Evolutionary conservation across 805 yeast species (phyloP).

Genomic region (Candida tibetensis): DNA sequence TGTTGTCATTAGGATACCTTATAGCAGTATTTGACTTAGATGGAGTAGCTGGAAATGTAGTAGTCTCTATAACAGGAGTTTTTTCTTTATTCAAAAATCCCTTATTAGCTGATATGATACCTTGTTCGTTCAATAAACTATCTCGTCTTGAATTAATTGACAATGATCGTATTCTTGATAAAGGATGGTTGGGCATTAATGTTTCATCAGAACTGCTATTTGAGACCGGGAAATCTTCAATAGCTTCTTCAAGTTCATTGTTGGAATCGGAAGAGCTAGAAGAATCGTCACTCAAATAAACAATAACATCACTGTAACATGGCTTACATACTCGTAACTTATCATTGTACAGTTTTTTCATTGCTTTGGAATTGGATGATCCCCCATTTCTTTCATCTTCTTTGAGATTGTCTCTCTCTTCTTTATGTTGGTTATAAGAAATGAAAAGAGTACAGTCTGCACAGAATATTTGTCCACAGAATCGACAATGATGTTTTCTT

Average conservation of each 20-base stretch:
- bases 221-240: not conserved
- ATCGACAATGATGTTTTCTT: constrained; percentile 90
- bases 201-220: constrained; percentile 15
- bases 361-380: constrained; percentile 9
- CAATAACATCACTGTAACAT: constrained; percentile 71
- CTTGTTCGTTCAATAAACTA: constrained; percentile 16
- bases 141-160: constrained; percentile 26
- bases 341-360: constrained; percentile 56
- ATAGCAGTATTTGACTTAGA: constrained; percentile 1
- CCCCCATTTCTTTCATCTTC: constrained; percentile 9
- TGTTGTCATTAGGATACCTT: constrained; percentile 8
- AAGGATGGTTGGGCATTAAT: constrained; percentile 21
- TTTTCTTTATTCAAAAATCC: constrained; percentile 11
- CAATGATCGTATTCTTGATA: constrained; percentile 28
- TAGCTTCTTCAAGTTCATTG: constrained; percentile 15
- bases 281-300: constrained; percentile 65
- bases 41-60: not conserved
- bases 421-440: constrained; percentile 55
- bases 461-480: constrained; percentile 96
- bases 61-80: constrained; percentile 3
- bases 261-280: constrained; percentile 26
- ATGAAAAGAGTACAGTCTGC: constrained; percentile 69
- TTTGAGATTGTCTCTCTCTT: constrained; percentile 23
- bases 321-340: constrained; percentile 74
- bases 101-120: constrained; percentile 7